Conservation (phyloP, 805 yeast species). For the Kregervanrija fluxuum region DNA sequence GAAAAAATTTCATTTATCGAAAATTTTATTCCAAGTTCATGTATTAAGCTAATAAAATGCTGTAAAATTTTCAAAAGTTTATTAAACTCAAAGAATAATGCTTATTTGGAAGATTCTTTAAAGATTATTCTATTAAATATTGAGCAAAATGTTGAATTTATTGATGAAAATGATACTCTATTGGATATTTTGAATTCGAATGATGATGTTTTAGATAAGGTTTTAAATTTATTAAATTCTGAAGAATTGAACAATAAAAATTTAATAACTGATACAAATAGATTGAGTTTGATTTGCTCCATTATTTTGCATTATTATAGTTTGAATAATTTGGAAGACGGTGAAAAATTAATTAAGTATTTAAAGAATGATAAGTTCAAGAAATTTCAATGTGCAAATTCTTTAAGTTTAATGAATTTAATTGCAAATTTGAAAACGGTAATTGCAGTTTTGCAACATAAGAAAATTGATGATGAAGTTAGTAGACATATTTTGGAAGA, state of each 20-base stretch:
- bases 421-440: slow-evolving; percentile 22
- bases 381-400: slow-evolving; percentile 10
- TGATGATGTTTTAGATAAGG: slow-evolving; percentile 1
- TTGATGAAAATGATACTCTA: slow-evolving; percentile 5
- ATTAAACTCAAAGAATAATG: slow-evolving; percentile 18
- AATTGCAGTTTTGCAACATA: slow-evolving; percentile 15
- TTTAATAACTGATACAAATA: slow-evolving; percentile 23
- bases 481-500: slow-evolving; percentile 3
- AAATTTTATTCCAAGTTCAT: slow-evolving; percentile 18
- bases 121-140: slow-evolving; percentile 18
- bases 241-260: not conserved
- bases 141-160: slow-evolving; percentile 16
- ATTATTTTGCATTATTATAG: slow-evolving; percentile 24
- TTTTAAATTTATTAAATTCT: slow-evolving; percentile 2
- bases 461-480: slow-evolving; percentile 1
- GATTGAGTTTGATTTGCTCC: slow-evolving; percentile 24
- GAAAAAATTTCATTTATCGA: slow-evolving; percentile 5
- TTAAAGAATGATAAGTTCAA: slow-evolving; percentile 12
- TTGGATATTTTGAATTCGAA: slow-evolving; percentile 2
- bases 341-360: slow-evolving; percentile 19
- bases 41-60: slow-evolving; percentile 22
- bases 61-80: slow-evolving; percentile 23
- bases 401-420: slow-evolving; percentile 24
- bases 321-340: slow-evolving; percentile 13
- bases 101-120: slow-evolving; percentile 17